Conservation (phyloP, 2,329 filamentous ascomycete species). For the Cryoendolithus antarcticus region DNA sequence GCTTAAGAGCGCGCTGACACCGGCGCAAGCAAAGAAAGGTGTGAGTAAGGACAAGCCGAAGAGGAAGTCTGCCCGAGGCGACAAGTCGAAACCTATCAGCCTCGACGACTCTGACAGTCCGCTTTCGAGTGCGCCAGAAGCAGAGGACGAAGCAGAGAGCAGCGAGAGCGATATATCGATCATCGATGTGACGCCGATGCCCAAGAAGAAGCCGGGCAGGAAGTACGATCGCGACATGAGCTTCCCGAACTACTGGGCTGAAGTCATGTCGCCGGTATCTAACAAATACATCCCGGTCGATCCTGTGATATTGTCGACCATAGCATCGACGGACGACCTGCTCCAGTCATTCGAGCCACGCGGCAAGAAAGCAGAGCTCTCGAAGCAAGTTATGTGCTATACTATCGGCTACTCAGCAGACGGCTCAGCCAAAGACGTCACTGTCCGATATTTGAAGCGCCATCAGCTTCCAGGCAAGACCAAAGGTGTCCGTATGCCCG, state of each 20-base stretch:
- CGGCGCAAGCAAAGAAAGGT: constrained; percentile 5
- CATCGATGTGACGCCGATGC: constrained; percentile 41
- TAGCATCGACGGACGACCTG: constrained; percentile 61
- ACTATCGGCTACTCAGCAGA: constrained; percentile 72
- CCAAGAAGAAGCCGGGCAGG: constrained; percentile 31
- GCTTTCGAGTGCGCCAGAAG: constrained; percentile 29
- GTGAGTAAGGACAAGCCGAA: constrained; percentile 10
- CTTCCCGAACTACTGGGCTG: constrained; percentile 87
- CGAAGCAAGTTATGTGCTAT: constrained; percentile 83
- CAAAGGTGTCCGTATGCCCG: constrained; percentile 66
- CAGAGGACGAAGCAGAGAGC: constrained; percentile 26
- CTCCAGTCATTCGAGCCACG: constrained; percentile 69
- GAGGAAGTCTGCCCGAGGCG: constrained; percentile 16
- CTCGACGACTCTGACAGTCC: constrained; percentile 38
- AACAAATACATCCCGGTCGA: constrained; percentile 71
- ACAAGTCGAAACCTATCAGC: constrained; percentile 29
- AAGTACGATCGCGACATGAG: constrained; percentile 64
- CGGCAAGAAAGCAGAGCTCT: constrained; percentile 69
- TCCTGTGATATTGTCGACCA: constrained; percentile 53
- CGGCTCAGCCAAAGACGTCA: constrained; percentile 88
- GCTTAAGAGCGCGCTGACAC: constrained; percentile 3
- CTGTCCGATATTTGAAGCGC: constrained; percentile 74
- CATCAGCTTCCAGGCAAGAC: constrained; percentile 78
- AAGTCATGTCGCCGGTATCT: constrained; percentile 71
- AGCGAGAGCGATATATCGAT: constrained; percentile 43